A percentile compares a stretch with the other conserved stretches of the same genome.
phyloP scores from a whole-genome alignment of 2,329 filamentous ascomycete species.

The Pseudodiploospora longispora region DNA sequence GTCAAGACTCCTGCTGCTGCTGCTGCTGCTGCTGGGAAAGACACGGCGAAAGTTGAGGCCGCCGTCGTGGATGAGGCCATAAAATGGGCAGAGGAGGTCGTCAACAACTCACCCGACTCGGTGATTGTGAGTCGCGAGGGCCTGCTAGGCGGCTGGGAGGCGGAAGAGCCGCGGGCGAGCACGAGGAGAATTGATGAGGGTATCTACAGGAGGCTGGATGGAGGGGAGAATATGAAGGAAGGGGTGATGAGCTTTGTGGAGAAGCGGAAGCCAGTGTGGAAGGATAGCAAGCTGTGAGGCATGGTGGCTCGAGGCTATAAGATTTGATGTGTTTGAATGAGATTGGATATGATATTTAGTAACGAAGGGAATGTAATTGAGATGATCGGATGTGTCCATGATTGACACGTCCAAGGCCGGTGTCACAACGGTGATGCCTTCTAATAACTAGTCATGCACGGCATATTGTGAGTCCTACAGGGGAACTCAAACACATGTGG shows the following conservation, averaged over 20 bases:
- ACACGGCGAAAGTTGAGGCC: slow-evolving; percentile 3
- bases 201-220: slow-evolving; percentile 52
- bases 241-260: slow-evolving; percentile 70
- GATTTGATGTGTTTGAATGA: too few species aligned
- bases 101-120: slow-evolving; percentile 63
- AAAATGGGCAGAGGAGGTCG: slow-evolving; percentile 51
- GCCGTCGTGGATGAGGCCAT: slow-evolving; percentile 50
- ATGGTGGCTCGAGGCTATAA: not conserved
- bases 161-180: slow-evolving; percentile 53
- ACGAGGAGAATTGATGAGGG: slow-evolving; percentile 49
- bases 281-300: slow-evolving; percentile 49
- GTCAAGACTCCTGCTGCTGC: slow-evolving; percentile 33
- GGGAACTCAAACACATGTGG: too few species aligned
- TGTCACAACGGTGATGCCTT: too few species aligned
- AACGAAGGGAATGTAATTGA: too few species aligned
- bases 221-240: slow-evolving; percentile 66
- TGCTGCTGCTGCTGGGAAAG: slow-evolving; percentile 22
- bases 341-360: too few species aligned
- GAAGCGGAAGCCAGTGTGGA: slow-evolving; percentile 63
- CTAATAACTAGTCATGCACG: too few species aligned
- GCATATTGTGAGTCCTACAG: too few species aligned
- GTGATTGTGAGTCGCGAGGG: slow-evolving; percentile 68
- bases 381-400: too few species aligned
- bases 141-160: slow-evolving; percentile 65
- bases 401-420: too few species aligned